Conservation (phyloP, 306 rosid genomes). For the Fragaria nilgerrensis region DNA sequence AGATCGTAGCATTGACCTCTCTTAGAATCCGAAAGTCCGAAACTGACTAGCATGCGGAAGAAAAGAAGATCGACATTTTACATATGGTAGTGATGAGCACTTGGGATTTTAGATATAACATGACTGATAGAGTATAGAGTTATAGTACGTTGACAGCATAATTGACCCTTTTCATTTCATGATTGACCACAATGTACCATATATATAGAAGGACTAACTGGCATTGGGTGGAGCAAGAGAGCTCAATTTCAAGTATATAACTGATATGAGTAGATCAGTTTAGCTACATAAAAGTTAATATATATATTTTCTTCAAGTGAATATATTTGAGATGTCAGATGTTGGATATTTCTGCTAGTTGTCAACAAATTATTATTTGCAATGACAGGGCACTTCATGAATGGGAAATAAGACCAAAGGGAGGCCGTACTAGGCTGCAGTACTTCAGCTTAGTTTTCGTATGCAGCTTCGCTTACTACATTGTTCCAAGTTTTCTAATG, state of each 20-base stretch:
- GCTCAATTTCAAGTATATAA: neutral
- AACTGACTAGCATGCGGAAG: neutral
- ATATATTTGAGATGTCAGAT: neutral
- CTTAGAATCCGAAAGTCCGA: neutral
- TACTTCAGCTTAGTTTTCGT: constrained; percentile 26
- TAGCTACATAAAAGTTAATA: neutral
- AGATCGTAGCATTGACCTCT: neutral
- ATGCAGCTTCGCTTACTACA: constrained; percentile 40
- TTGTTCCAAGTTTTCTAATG: constrained; percentile 33
- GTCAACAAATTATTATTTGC: neutral
- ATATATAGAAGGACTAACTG: neutral
- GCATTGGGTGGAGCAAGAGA: neutral
- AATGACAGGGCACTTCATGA: constrained; percentile 44
- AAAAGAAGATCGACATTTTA: neutral
- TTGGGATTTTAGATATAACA: too few relatives aligned
- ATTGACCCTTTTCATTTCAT: neutral
- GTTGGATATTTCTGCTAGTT: neutral
- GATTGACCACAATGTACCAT: too few relatives aligned
- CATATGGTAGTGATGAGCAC: neutral
- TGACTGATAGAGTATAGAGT: too few relatives aligned
- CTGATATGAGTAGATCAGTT: neutral
- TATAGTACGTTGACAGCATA: neutral
- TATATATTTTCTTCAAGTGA: neutral
- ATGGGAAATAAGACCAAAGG: constrained; percentile 35
- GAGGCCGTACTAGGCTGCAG: constrained; percentile 39